Evolutionary conservation across 2,329 filamentous ascomycete species (phyloP), one percentile per base, ranked within the genome.

Genomic region (Purpureocillium takamizusanense): DNA sequence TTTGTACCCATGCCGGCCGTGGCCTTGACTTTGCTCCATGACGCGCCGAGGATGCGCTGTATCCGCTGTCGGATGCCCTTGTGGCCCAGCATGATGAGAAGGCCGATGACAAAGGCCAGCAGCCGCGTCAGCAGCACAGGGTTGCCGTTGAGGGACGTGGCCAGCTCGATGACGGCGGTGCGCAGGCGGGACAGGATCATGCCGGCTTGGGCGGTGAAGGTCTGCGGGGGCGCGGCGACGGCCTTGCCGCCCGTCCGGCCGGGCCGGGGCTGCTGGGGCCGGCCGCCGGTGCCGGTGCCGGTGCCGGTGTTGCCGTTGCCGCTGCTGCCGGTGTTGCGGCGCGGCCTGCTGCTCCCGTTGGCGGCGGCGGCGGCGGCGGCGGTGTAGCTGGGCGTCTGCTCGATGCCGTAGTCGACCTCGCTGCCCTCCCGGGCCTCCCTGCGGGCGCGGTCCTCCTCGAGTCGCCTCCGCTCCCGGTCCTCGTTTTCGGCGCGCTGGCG

Each of bases 1-100:
- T 95, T 97, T 46, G 94, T 85, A 2, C 90, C 92, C 90, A 97
- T 97, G 2, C 89, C 89, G 4, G 90, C 81, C 1, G 92, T 97
- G 33, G 79, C 74, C 56, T 76, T 79, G 31, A 95, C 66, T 65
- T 94, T 95, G 39, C 76, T 74, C 87, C 87, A 94, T 9, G 78
- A 79, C 21, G 73, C 68, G 30, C 74, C 75, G 32, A 94, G 55
- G 29, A 88, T 67, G 39, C 80, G 72, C 55, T 79, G 73, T 28
- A 95, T 60, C 46, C 83, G 75, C 48, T 94, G 80, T 31, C 89
- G 76, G 12, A 94, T 67, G 53, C 83, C 82, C 51, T 76, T 74
- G 51, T 85, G 74, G 41, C 85, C 83, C 42, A 95, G 67, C 46
- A 92, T 76, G 45, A 90, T 62, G 23, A 94, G 54, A 43, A 98